A percentile compares a stretch with the other conserved stretches of the same genome.
These are phyloP conservation scores for Fusarium nodosum DNA, from an alignment of 2,329 filamentous ascomycete genomes.

Conservation along the genomic window DNA sequence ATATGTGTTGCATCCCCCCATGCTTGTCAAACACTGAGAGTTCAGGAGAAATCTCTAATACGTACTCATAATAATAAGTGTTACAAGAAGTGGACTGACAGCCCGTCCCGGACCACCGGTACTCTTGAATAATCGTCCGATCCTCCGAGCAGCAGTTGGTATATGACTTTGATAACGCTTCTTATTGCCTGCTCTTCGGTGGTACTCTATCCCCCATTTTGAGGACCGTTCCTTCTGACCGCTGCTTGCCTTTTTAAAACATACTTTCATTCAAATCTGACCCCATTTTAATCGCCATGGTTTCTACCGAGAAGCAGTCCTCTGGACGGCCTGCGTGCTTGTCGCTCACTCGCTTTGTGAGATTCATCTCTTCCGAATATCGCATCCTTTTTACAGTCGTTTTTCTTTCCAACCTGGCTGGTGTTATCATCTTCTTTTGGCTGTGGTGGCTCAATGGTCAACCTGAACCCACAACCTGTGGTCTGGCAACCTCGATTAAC, in stretches of 20 bases:
- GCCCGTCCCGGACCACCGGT: neutral
- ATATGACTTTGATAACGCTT: constrained; percentile 24
- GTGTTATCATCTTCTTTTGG: constrained; percentile 34
- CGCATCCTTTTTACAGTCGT: constrained; percentile 65
- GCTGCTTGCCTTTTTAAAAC: neutral
- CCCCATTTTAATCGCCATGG: constrained; percentile 10
- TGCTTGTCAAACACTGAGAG: neutral
- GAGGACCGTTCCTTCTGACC: neutral
- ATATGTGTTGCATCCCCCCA: neutral
- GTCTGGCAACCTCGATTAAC: constrained; percentile 57
- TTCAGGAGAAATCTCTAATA: neutral
- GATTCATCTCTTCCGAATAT: constrained; percentile 54
- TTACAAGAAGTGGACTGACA: constrained; percentile 14
- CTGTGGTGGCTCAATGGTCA: constrained; percentile 46
- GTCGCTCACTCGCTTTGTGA: constrained; percentile 41
- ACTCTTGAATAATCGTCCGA: constrained; percentile 8
- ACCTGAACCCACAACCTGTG: constrained; percentile 54
- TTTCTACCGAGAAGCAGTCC: constrained; percentile 10
- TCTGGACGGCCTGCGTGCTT: constrained; percentile 9
- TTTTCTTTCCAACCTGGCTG: constrained; percentile 59
- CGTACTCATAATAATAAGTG: neutral
- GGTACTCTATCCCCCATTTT: neutral
- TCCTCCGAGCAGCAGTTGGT: neutral
- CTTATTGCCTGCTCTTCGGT: neutral
- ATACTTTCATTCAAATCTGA: constrained; percentile 17